Base-by-base conservation (phyloP, 2,329 filamentous ascomycete species). In the Remersonia thermophila region DNA sequence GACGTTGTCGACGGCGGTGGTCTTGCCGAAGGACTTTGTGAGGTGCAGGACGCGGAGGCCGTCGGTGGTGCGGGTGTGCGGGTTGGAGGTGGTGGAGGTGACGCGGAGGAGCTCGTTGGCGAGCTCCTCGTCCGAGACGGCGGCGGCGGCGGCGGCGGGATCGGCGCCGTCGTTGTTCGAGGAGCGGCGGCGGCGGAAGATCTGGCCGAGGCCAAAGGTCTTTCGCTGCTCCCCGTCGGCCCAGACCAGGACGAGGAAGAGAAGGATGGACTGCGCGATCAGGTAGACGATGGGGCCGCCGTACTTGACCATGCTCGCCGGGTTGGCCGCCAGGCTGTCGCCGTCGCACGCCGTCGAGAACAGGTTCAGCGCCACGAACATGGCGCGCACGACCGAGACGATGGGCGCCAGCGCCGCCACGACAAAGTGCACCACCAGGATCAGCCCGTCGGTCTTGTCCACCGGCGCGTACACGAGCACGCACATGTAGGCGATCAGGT, bases 211-310 rank as follows among this genome's bases (percentile, higher is more conserved):
- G 1, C 77, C 77, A 9, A 9, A 23, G 9, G 20, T 23, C 5
- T 5, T 23, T 23, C 9, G 5, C 5, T 23, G 20, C 4, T 84
- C 85, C 37, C 80, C 79, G 51, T 95, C 87, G 51, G 80, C 71
- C 78, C 80, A 89, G 11, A 94, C 65, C 0, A 95, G 65, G 11
- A 86, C 57, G 0, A 67, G 62, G 46, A 93, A 86, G 1, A 91
- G 64, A 12, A 83, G 40, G 16, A 83, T 55, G 0, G 74, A 73
- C 52, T 95, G 87, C 0, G 86, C 32, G 33, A 84, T 69, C 2
- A 94, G 70, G 54, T 93, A 94, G 0, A 91, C 57, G 26, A 94
- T 89, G 0, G 85, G 84, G 0, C 83, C 83, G 20, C 87, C 87
- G 48, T 86, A 95, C 18, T 80, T 71, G 1, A 69, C 67, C 23